A percentile compares a stretch with the other conserved stretches of the same genome.
These are phyloP conservation scores for Pseudocercospora eumusae DNA, from an alignment of 2,329 filamentous ascomycete genomes.

Conservation along the genomic window DNA sequence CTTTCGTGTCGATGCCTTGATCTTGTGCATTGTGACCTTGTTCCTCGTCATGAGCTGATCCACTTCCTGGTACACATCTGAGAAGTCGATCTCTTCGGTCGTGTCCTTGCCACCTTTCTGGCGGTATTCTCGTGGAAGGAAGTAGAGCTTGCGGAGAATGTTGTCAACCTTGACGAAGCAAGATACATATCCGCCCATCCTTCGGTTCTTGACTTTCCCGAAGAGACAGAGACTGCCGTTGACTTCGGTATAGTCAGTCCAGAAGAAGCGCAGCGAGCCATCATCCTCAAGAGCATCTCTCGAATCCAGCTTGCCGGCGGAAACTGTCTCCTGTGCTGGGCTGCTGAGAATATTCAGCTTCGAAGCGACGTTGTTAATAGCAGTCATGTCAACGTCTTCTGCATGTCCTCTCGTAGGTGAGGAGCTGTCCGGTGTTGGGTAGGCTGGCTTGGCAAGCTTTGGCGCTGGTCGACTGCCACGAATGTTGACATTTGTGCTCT, in stretches of 20 bases:
- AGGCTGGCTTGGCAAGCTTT: slow-evolving; percentile 66
- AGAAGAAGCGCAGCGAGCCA: slow-evolving; percentile 90
- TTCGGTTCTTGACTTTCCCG: slow-evolving; percentile 92
- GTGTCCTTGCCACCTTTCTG: slow-evolving; percentile 65
- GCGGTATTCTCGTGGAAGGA: slow-evolving; percentile 74
- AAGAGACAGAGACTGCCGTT: slow-evolving; percentile 91
- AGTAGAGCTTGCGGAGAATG: slow-evolving; percentile 87
- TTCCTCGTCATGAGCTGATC: slow-evolving; percentile 84
- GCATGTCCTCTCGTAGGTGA: slow-evolving; percentile 67
- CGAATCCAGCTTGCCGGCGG: slow-evolving; percentile 77
- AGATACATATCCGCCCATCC: slow-evolving; percentile 75
- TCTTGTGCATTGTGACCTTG: slow-evolving; percentile 86
- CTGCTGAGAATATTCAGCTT: slow-evolving; percentile 84
- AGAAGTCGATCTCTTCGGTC: slow-evolving; percentile 77
- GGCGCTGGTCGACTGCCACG: slow-evolving; percentile 75
- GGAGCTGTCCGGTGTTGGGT: slow-evolving; percentile 72
- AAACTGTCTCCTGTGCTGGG: slow-evolving; percentile 64
- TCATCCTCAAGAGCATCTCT: slow-evolving; percentile 90
- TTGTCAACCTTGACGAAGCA: slow-evolving; percentile 97
- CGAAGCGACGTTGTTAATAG: slow-evolving; percentile 85
- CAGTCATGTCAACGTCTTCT: slow-evolving; percentile 66
- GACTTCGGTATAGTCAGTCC: slow-evolving; percentile 93
- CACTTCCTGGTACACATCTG: slow-evolving; percentile 86
- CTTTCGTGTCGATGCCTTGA: slow-evolving; percentile 84
- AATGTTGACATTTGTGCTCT: slow-evolving; percentile 76